Base-by-base conservation (phyloP, 148 eudicot genomes). In the Camellia sinensis region DNA sequence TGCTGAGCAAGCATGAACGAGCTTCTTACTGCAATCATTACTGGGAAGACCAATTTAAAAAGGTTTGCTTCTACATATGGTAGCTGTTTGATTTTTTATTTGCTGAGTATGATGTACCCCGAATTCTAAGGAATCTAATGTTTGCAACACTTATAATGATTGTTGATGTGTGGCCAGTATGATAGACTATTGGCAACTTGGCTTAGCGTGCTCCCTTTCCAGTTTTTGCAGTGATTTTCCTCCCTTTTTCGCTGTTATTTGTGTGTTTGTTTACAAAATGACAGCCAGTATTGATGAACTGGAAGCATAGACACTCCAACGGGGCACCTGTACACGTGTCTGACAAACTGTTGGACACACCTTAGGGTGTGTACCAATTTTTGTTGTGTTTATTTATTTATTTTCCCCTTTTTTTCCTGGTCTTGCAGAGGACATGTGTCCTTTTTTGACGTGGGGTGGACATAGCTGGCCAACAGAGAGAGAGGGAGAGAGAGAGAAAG, bases 11-110 rank as follows among this genome's bases (percentile, higher is more conserved):
- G 87, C 98, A 91, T 81, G 98, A 97, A 64, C 90, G 99, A 52
- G 99, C 96, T 67, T 92, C 99, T 37, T 97, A 94, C 81, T 97
- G 99, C 86, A 97, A 97, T 79, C 94, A 82, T 66, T 91, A 97
- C 83, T 97, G 99, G 99, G 98, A 92, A 87, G 86, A 88, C 81
- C 93, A 94, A 84, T 94, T 97, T 81, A 94, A 90, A 85, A 97
- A 91, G 99, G 99, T 97, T 78, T 60, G 80, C 67, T 53, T 83
- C 67, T 15, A 44, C 22, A 60, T 5, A 40, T 78, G 5, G 12
- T 18, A 52, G 73, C 71, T 71, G 62, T 68, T 29, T 41, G 46
- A 69, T 78, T 78, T 5, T 45, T 60, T 76, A 45, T 21, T 43
- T 40, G 6, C 43, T 18, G 37, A 67, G 62, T 37, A 44, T 53